phyloP scores from a whole-genome alignment of 495 filamentous ascomycete species.

The Aspergillus wentii region DNA sequence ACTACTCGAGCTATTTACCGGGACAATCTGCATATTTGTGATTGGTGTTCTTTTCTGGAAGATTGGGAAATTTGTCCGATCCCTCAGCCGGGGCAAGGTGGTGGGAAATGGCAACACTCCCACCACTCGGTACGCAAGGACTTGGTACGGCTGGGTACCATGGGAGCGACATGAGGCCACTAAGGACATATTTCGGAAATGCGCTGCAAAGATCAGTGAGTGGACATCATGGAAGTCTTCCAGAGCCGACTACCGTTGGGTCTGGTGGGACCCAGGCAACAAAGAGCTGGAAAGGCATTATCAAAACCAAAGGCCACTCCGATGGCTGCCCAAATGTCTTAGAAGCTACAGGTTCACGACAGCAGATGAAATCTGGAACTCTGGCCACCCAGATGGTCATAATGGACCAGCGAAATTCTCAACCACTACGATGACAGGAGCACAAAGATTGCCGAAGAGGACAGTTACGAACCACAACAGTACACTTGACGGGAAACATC shows the following conservation, averaged over 20 bases:
- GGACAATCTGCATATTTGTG: slow-evolving; percentile 34
- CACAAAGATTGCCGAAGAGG: too few species aligned
- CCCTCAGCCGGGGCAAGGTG: slow-evolving; percentile 29
- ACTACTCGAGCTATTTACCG: slow-evolving; percentile 32
- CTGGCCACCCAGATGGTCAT: slow-evolving; percentile 7
- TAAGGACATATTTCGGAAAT: slow-evolving; percentile 19
- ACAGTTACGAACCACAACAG: too few species aligned
- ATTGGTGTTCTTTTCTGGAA: slow-evolving; percentile 39
- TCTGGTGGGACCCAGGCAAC: slow-evolving; percentile 40
- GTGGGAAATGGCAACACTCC: slow-evolving; percentile 24
- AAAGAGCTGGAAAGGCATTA: slow-evolving; percentile 15
- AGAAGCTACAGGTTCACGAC: slow-evolving; percentile 21
- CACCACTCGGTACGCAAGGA: slow-evolving; percentile 32
- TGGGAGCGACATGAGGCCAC: slow-evolving; percentile 25
- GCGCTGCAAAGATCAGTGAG: slow-evolving; percentile 11
- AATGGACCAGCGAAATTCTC: slow-evolving; percentile 4
- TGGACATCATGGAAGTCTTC: slow-evolving; percentile 34
- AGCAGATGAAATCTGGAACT: slow-evolving; percentile 26
- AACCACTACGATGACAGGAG: neutral
- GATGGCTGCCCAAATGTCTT: slow-evolving; percentile 21
- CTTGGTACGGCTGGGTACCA: slow-evolving; percentile 45
- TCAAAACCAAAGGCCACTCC: slow-evolving; percentile 5
- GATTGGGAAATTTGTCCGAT: slow-evolving; percentile 30
- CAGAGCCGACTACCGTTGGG: slow-evolving; percentile 29
- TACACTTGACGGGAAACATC: too few species aligned